Conservation (phyloP, 768 basidiomycete species). For the Lactifluus pinguis region DNA sequence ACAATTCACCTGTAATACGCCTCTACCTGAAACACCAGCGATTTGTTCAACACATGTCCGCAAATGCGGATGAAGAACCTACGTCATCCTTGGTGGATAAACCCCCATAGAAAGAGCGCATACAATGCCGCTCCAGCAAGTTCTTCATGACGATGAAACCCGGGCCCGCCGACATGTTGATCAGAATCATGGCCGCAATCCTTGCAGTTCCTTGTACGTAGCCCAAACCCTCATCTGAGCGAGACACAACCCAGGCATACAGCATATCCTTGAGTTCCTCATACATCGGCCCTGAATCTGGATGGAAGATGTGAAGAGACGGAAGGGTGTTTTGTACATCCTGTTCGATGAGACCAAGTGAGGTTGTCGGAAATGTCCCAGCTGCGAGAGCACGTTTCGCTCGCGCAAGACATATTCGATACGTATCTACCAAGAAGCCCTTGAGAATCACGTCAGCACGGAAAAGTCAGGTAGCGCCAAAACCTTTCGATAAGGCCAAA, state of each 20-base stretch:
- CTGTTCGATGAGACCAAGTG: conserved; percentile 55
- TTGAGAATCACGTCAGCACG: not conserved
- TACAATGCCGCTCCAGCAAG: conserved; percentile 72
- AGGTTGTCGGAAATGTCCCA: conserved; percentile 56
- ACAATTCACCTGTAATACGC: conserved; percentile 72
- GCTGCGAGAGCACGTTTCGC: conserved; percentile 62
- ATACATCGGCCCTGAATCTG: conserved; percentile 69
- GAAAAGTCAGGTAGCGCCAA: not conserved
- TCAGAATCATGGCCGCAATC: conserved; percentile 77
- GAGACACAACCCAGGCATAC: conserved; percentile 80
- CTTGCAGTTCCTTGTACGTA: conserved; percentile 62
- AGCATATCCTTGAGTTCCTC: conserved; percentile 76
- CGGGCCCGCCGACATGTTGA: conserved; percentile 69
- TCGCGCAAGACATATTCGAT: conserved; percentile 58
- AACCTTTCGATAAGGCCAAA: conserved; percentile 76
- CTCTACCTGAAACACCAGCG: conserved; percentile 49
- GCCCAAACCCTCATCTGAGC: conserved; percentile 73
- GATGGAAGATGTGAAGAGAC: conserved; percentile 70
- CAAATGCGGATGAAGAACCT: conserved; percentile 28
- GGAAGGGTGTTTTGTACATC: conserved; percentile 72
- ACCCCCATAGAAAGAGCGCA: conserved; percentile 80
- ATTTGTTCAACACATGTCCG: not conserved
- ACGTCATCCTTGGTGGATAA: conserved; percentile 68
- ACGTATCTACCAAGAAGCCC: conserved; percentile 45
- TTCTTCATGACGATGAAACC: conserved; percentile 82